These are phyloP conservation scores for Apiotrichum sp. DNA, from an alignment of 1,284 basidiomycete species.

Conservation along the genomic window DNA sequence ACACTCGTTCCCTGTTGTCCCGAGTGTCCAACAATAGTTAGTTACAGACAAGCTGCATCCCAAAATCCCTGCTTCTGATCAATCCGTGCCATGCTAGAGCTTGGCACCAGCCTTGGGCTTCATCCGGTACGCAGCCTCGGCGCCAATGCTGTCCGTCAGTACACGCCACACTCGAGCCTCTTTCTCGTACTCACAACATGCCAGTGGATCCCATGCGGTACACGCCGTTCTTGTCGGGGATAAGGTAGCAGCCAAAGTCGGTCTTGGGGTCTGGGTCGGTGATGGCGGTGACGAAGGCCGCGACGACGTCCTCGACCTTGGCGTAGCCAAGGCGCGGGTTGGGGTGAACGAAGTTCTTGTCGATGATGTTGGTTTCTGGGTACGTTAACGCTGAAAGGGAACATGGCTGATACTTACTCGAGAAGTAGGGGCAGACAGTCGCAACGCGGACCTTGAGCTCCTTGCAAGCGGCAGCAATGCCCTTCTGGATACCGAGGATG, in stretches of 20 bases:
- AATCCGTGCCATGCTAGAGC: no score
- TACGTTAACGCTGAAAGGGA: not conserved
- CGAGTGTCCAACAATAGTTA: no score
- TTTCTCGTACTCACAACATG: not conserved
- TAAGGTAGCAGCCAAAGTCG: slow-evolving; percentile 15
- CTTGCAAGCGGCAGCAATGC: slow-evolving; percentile 1
- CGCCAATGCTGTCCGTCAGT: not conserved
- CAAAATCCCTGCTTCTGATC: no score
- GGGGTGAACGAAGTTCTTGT: slow-evolving; percentile 15
- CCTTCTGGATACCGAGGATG: slow-evolving; percentile 16
- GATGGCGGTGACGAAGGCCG: slow-evolving; percentile 12
- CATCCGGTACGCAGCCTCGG: not conserved
- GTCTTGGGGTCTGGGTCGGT: slow-evolving; percentile 12
- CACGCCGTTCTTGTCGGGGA: slow-evolving; percentile 17
- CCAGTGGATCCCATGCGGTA: slow-evolving; percentile 13
- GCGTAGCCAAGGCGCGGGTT: slow-evolving; percentile 13
- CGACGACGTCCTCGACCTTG: slow-evolving; percentile 13
- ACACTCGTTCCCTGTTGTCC: no score
- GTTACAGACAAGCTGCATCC: no score
- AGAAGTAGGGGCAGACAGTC: slow-evolving; percentile 17
- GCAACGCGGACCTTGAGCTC: slow-evolving; percentile 9
- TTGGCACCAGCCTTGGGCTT: not conserved
- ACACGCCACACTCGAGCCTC: not conserved
- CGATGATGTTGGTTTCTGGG: slow-evolving; percentile 16
- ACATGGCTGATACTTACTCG: slow-evolving; percentile 8